phyloP scores from a whole-genome alignment of 2,329 filamentous ascomycete genomes.

The Ophiosphaerella korrae region DNA sequence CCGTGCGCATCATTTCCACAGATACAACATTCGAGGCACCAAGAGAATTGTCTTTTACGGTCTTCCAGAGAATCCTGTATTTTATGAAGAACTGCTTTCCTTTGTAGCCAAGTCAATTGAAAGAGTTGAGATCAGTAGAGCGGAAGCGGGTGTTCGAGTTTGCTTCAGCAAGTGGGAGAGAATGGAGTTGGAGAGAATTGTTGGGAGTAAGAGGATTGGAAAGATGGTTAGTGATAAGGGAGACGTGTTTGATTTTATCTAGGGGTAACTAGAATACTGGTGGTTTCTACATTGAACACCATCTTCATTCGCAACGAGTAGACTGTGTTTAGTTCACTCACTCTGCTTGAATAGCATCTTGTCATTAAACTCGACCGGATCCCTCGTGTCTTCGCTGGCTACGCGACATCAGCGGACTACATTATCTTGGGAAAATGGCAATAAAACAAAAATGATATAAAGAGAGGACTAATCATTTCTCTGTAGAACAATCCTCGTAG shows the following conservation, averaged over 20 bases:
- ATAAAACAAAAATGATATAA: too few species aligned
- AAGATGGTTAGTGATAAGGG: conserved; percentile 82
- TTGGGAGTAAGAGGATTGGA: conserved; percentile 77
- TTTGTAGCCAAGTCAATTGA: conserved; percentile 63
- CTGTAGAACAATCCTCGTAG: too few species aligned
- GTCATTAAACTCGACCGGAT: too few species aligned
- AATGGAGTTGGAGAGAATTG: conserved; percentile 85
- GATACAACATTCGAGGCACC: conserved; percentile 83
- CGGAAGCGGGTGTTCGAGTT: conserved; percentile 56
- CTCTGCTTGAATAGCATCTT: too few species aligned
- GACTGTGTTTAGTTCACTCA: too few species aligned
- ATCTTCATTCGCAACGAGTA: too few species aligned
- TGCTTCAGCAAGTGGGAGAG: conserved; percentile 90
- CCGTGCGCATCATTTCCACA: conserved; percentile 92
- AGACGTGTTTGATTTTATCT: conserved; percentile 96
- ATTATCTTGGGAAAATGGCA: too few species aligned
- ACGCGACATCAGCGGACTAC: too few species aligned
- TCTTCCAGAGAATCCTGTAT: conserved; percentile 83
- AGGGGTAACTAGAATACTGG: background rate
- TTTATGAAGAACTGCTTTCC: conserved; percentile 77
- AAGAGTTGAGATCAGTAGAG: conserved; percentile 61
- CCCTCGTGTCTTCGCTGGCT: too few species aligned
- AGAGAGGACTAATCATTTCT: too few species aligned
- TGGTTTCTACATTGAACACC: too few species aligned
- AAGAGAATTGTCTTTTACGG: conserved; percentile 87